Base-by-base conservation (phyloP, 257 asterid genomes). In the Penstemon newberryi region DNA sequence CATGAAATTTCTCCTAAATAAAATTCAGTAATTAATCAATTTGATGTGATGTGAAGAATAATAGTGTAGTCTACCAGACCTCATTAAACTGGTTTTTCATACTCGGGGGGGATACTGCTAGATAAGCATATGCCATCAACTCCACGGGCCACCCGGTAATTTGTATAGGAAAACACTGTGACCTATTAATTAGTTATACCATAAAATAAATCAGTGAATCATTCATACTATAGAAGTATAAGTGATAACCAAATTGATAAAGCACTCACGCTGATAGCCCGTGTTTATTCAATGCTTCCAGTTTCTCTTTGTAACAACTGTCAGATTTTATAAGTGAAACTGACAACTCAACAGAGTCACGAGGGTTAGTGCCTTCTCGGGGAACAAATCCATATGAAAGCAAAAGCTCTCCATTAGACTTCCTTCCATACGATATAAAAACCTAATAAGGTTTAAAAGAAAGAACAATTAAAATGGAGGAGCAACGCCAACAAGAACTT, bases 331-430 rank as follows among this genome's bases (percentile, higher is more conserved):
- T 70, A 60, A 92, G 76, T 36, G 95, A 85, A 42, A 92, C 71
- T 64, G 80, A 61, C 72, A 92, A 56, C 84, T 89, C 98, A 45
- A 82, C 97, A 0, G 96, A 86, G 64, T 92, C 98, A 41, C 82
- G 77, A 33, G 98, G 93, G 70, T 92, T 92, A 57, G 98, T 86
- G 80, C 98, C 98, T 80, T 92, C 98, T 61, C 89, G 83, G 36
- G 98, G 98, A 77, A 92, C 98, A 77, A 92, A 92, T 74, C 98
- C 98, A 65, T 92, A 92, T 2, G 98, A 92, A 69, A 92, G 97
- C 81, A 92, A 75, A 61, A 92, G 83, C 84, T 89, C 98, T 60
- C 98, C 97, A 13, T 92, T 92, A 13, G 98, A 87, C 81, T 92
- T 89, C 81, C 73, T 83, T 55, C 97, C 98, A 61, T 92, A 92